Evolutionary conservation across 176 grass and related monocot species (phyloP), one percentile per base, ranked within the genome.

Genomic region (Chloris gayana): DNA sequence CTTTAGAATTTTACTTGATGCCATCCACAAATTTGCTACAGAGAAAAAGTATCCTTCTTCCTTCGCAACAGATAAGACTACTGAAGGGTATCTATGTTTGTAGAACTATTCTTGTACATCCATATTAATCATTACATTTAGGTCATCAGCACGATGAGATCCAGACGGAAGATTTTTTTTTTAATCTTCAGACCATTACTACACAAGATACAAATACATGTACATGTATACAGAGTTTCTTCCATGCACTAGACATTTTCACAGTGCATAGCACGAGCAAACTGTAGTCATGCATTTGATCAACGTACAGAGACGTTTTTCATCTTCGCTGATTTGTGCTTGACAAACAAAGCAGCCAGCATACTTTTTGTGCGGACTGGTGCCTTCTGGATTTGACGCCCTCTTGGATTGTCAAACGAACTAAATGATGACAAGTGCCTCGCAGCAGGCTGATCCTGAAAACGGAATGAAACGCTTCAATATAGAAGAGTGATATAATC

Each of bases 311-410:
- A 85, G 27, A 90, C 79, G 44, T 93, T 95, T 81, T 93, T 95
- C 68, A 81, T 67, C 77, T 93, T 99, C 57, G 50, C 84, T n/a
- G 86, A 84, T 85, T 76, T 93, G 86, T 83, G 80, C 70, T 93
- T 95, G 58, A 87, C 86, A 82, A 99, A 99, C 51, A 99, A 90
- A 68, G 91, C 85, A 27, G 93, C 91, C 50, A 95, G 35, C 93
- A 99, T 80, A 68, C 84, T 95, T 66, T 89, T 95, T 35, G 87
- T 93, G 76, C 90, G 82, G 56, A 82, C 73, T 0, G 90, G 92
- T 66, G 88, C 79, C 87, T 84, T 87, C 64, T 87, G 87, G 53
- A 95, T 93, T 85, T 99, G 83, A 49, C 67, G 88, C 14, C 86
- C 83, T 32, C 85, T 88, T 21, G 96, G 82, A 79, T 91, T 91